Percentiles rank a stretch among this genome's conserved stretches.
phyloP scores from a whole-genome alignment of 306 rosid genomes.

The Dryas drummondii region DNA sequence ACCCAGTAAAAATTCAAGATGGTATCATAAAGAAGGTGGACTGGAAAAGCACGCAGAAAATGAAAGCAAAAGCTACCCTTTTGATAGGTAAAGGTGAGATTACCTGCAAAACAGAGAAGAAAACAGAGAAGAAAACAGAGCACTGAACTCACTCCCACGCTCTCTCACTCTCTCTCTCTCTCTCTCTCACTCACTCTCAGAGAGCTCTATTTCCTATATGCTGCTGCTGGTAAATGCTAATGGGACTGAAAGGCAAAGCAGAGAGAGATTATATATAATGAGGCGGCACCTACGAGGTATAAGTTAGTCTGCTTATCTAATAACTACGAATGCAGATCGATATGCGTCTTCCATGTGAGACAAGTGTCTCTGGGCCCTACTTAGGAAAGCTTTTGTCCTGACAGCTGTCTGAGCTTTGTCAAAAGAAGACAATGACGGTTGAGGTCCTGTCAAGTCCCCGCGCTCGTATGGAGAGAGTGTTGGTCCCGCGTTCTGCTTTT shows the following conservation, averaged over 20 bases:
- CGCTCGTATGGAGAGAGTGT: background rate
- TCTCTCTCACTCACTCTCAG: background rate
- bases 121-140: conserved; percentile 3
- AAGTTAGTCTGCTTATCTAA: rapidly evolving
- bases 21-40: background rate
- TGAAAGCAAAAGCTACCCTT: conserved; percentile 18
- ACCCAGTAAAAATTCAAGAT: conserved; percentile 6
- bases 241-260: background rate
- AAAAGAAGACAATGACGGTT: conserved; percentile 25
- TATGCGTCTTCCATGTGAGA: background rate
- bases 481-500: background rate
- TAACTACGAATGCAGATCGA: rapidly evolving
- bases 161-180: background rate
- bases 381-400: background rate
- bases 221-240: background rate
- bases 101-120: conserved; percentile 13
- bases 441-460: background rate
- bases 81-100: conserved; percentile 1
- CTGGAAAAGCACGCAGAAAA: background rate
- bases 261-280: background rate
- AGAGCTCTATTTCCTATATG: conserved; percentile 14
- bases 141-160: conserved; percentile 2
- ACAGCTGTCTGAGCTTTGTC: conserved; percentile 14
- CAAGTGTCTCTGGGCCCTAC: conserved; percentile 10
- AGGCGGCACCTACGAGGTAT: conserved; percentile 28